A percentile compares a stretch with the other conserved stretches of the same genome.
These are phyloP conservation scores for Phytopythium litorale DNA, from an alignment of 352 stramenopile genomes.

Conservation along the genomic window DNA sequence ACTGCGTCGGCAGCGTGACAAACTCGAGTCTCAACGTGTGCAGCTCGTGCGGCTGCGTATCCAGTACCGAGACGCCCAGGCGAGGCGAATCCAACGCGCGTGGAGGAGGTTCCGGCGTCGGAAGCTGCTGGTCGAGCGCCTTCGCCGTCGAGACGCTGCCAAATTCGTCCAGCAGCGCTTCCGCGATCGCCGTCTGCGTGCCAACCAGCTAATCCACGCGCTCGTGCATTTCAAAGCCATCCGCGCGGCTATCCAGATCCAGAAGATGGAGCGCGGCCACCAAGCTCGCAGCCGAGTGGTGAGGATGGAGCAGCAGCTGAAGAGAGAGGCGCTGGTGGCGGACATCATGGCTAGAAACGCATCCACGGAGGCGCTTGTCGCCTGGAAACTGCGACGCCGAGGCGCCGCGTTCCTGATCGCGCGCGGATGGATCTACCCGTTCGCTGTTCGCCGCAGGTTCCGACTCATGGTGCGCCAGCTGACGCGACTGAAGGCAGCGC, in stretches of 20 bases:
- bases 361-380: conserved; percentile 29
- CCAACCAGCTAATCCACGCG: conserved; percentile 33
- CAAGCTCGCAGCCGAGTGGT: conserved; percentile 16
- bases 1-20: conserved; percentile 21
- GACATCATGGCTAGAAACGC: conserved; percentile 34
- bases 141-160: conserved; percentile 19
- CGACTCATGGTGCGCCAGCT: conserved; percentile 16
- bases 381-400: conserved; percentile 40
- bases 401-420: conserved; percentile 52
- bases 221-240: conserved; percentile 29
- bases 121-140: not conserved
- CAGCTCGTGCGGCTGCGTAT: conserved; percentile 37
- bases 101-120: conserved; percentile 25
- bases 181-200: conserved; percentile 25
- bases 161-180: conserved; percentile 33
- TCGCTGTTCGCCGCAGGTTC: conserved; percentile 31
- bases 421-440: conserved; percentile 33
- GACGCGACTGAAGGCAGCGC: conserved; percentile 16
- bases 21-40: conserved; percentile 19
- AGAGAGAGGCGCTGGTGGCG: conserved; percentile 25
- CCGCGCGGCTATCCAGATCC: conserved; percentile 33
- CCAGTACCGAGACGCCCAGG: conserved; percentile 39
- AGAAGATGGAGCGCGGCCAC: conserved; percentile 36
- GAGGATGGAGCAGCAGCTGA: conserved; percentile 8
- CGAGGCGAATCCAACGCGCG: conserved; percentile 41